Conservation (phyloP, 768 basidiomycete species). For the Sutorius australiensis region DNA sequence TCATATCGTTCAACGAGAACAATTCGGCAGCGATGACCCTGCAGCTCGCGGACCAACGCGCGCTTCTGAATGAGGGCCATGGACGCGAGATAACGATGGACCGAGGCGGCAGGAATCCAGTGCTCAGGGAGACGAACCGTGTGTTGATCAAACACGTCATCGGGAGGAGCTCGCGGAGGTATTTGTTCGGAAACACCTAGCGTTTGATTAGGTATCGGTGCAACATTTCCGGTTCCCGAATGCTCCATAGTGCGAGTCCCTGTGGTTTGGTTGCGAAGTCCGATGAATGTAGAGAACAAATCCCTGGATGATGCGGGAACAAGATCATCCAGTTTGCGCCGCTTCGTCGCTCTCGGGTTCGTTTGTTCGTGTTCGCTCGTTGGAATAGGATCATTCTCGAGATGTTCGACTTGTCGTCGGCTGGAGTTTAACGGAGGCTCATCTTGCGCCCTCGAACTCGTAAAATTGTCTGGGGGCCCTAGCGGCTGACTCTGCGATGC, state of each 20-base stretch:
- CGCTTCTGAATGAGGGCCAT: constrained; percentile 67
- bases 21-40: constrained; percentile 41
- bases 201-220: constrained; percentile 4
- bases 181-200: constrained; percentile 11
- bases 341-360: constrained; percentile 12
- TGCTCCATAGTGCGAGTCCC: constrained; percentile 2
- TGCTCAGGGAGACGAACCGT: constrained; percentile 43
- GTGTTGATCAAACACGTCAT: constrained; percentile 39
- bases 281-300: constrained; percentile 23
- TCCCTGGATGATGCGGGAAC: constrained; percentile 25
- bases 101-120: constrained; percentile 28
- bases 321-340: constrained; percentile 24
- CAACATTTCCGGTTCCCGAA: constrained; percentile 13
- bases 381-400: neutral
- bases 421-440: constrained; percentile 5
- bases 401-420: neutral
- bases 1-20: constrained; percentile 62
- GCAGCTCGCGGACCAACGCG: constrained; percentile 51
- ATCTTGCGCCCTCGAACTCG: constrained; percentile 3
- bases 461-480: constrained; percentile 1
- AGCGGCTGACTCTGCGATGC: constrained; percentile 14
- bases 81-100: constrained; percentile 68
- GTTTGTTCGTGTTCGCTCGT: constrained; percentile 1
- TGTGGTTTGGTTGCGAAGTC: constrained; percentile 22
- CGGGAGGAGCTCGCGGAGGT: constrained; percentile 31